Percentiles rank a stretch among this genome's conserved stretches.
These are phyloP conservation scores for Oryza nivara DNA, from an alignment of 176 grass and related monocot species.

Conservation along the genomic window DNA sequence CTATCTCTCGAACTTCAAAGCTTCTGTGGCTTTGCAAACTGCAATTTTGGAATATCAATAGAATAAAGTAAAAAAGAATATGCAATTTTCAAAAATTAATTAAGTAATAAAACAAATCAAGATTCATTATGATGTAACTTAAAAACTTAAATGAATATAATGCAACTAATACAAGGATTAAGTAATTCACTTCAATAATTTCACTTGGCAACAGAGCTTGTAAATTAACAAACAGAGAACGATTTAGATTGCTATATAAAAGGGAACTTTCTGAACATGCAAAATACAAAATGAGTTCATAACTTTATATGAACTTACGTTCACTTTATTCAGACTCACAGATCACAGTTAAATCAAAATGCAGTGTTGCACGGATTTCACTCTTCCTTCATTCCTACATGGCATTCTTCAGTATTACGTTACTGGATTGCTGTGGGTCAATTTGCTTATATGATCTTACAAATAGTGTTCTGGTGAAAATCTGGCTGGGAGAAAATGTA, in stretches of 20 bases:
- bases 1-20: conserved; percentile 29
- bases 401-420: conserved; percentile 5
- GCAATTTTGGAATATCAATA: conserved; percentile 25
- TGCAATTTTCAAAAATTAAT: not conserved
- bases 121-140: not conserved
- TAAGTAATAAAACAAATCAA: conserved; percentile 4
- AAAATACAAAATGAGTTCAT: not conserved
- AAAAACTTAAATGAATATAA: conserved; percentile 18
- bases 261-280: not conserved
- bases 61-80: conserved; percentile 20
- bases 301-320: not conserved
- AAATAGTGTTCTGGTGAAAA: conserved; percentile 14
- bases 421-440: not conserved
- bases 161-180: conserved; percentile 12
- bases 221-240: conserved; percentile 10
- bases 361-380: not conserved
- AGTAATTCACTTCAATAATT: conserved; percentile 15
- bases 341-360: not conserved
- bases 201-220: conserved; percentile 3
- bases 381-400: conserved; percentile 19
- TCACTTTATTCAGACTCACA: conserved; percentile 18
- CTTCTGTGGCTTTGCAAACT: conserved; percentile 28
- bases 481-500: not conserved
- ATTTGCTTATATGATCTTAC: conserved; percentile 7
- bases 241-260: not conserved